These are phyloP conservation scores for Diplosphaera chodatii DNA, from an alignment of 139 green algal species.

Conservation along the genomic window DNA sequence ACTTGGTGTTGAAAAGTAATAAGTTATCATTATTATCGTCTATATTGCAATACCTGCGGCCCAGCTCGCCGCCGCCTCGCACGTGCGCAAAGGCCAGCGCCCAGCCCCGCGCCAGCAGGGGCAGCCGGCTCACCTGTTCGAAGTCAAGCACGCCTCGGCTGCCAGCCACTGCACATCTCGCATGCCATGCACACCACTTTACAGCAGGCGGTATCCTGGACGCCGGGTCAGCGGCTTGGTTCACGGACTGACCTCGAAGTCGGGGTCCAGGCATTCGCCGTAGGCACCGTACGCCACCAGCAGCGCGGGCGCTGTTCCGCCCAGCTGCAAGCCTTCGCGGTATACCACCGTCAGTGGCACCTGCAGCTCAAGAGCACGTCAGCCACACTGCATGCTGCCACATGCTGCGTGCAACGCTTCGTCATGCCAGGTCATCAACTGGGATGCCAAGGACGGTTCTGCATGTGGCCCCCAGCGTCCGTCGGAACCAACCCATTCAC, in stretches of 20 bases:
- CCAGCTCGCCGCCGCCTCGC: slow-evolving; percentile 70
- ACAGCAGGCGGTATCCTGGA: too few relatives aligned
- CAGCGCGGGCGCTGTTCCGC: slow-evolving; percentile 33
- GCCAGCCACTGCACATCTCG: not conserved
- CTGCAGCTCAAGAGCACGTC: too few relatives aligned
- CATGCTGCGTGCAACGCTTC: too few relatives aligned
- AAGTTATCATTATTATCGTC: not conserved
- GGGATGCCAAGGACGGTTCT: too few relatives aligned
- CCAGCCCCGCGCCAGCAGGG: slow-evolving; percentile 57
- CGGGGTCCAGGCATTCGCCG: slow-evolving; percentile 50
- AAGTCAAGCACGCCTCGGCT: not conserved
- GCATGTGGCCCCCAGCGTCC: too few relatives aligned
- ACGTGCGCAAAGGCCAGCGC: slow-evolving; percentile 59
- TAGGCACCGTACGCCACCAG: slow-evolving; percentile 74
- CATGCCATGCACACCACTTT: too few relatives aligned
- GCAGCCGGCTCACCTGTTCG: slow-evolving; percentile 7
- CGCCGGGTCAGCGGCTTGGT: too few relatives aligned
- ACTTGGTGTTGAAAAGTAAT: not conserved
- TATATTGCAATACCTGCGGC: slow-evolving; percentile 18
- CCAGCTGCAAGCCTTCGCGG: not conserved
- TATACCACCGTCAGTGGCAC: slow-evolving; percentile 47
- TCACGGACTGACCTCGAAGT: slow-evolving; percentile 41
- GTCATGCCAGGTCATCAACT: too few relatives aligned
- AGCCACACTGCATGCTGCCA: too few relatives aligned
- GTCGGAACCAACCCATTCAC: too few relatives aligned